phyloP scores from a whole-genome alignment of 2,329 filamentous ascomycete species.

The Aspergillus hortae region DNA sequence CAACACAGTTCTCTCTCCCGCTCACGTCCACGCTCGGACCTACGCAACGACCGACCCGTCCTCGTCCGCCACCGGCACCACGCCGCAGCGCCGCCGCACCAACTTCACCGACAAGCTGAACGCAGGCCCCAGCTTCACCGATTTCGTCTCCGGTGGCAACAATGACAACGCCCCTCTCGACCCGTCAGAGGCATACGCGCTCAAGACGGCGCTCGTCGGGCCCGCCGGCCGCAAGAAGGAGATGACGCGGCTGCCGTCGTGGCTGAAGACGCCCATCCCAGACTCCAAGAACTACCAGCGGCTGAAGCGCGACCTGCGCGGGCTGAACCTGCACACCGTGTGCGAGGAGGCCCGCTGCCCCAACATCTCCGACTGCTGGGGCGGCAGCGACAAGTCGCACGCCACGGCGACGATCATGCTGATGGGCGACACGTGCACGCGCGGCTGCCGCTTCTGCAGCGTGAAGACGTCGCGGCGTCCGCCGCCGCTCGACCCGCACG shows the following conservation, averaged over 20 bases:
- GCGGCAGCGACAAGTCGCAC: slow-evolving; percentile 78
- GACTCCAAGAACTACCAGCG: slow-evolving; percentile 83
- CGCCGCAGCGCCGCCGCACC: slow-evolving; percentile 56
- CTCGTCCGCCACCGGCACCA: slow-evolving; percentile 36
- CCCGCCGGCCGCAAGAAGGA: slow-evolving; percentile 61
- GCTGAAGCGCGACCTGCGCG: slow-evolving; percentile 89
- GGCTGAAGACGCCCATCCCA: slow-evolving; percentile 95
- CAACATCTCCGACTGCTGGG: slow-evolving; percentile 98
- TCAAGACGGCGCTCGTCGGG: slow-evolving; percentile 60
- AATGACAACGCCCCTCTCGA: slow-evolving; percentile 40
- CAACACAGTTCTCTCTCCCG: slow-evolving; percentile 11
- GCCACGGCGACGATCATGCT: slow-evolving; percentile 99
- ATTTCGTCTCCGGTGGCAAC: slow-evolving; percentile 53
- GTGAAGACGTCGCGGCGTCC: slow-evolving; percentile 81
- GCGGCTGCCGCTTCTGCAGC: slow-evolving; percentile 93
- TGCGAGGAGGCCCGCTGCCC: slow-evolving; percentile 97
- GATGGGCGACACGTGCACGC: slow-evolving; percentile 97
- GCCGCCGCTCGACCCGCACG: slow-evolving; percentile 85
- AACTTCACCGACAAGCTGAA: slow-evolving; percentile 62
- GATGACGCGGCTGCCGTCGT: slow-evolving; percentile 75
- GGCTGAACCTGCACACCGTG: slow-evolving; percentile 87
- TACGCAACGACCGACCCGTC: slow-evolving; percentile 40
- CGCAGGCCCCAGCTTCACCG: slow-evolving; percentile 60
- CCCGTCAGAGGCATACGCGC: slow-evolving; percentile 53
- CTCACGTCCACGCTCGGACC: slow-evolving; percentile 20